Evolutionary conservation across 108 stramenopile genomes (phyloP), one percentile per base, ranked within the genome.

Genomic region (Cyclotella cryptica): DNA sequence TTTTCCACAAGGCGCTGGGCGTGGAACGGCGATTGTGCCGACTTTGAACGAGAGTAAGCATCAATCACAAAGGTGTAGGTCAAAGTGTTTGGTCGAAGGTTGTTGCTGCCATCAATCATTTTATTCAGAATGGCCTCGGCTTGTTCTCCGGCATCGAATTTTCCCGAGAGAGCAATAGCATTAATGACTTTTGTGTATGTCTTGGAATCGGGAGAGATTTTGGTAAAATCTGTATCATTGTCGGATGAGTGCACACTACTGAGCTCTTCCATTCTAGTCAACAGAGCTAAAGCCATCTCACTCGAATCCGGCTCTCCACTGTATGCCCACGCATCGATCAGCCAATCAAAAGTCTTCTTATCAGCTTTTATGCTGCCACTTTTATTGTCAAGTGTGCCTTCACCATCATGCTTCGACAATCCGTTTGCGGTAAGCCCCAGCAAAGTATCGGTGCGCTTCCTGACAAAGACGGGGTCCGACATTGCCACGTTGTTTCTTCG

Each of bases 161-260:
- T 39, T 14, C 78, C 78, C 13, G 90, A 89, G 11, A 80, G 83
- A 45, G 87, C 65, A 47, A 91, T 78, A 14, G 86, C 87, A 63
- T 88, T 89, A 70, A 92, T 89, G 0, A 86, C 86, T 65, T 89
- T 90, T 26, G 88, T 92, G 45, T 92, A 92, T 15, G 75, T 87
- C 62, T 86, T 78, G n/a, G 86, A 87, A 72, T 88, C 86, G 6
- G 88, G 91, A 41, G 61, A 62, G 7, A 90, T 46, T 29, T 62
- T 62, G 45, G 26, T n/a, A 15, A 62, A 18, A 18, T 49, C 29
- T 21, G 28, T 21, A 17, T 6, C 35, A 35, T 35, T 35, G 35
- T 2, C 35, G 4, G 35, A 35, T 35, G 35, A 35, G 35, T 35
- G 35, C 35, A 13, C 9, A 18, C 18, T 29, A 49, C 53, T n/a